Percentiles rank a stretch among this genome's conserved stretches.
Evolutionary conservation across 345 rosid genomes (phyloP).

Genomic region (Moringa oleifera): DNA sequence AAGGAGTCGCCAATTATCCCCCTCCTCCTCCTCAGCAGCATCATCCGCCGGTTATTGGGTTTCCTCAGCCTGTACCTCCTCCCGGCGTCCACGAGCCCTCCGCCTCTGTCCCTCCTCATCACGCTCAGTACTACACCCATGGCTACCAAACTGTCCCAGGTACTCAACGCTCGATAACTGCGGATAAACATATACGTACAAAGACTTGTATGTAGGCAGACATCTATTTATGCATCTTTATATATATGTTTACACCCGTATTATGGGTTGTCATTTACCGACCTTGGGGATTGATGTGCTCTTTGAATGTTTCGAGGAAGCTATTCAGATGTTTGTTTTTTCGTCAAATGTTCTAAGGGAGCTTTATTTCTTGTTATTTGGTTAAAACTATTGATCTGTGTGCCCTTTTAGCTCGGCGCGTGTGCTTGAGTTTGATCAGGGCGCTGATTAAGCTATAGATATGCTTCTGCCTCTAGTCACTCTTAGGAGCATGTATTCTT

Average conservation of each 20-base stretch:
- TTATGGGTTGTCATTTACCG: neutral
- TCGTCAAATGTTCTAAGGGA: neutral
- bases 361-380: neutral
- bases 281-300: neutral
- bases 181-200: no score
- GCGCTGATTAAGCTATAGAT: neutral
- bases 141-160: slow-evolving; percentile 82
- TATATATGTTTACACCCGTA: neutral
- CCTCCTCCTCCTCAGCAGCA: slow-evolving; percentile 38
- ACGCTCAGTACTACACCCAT: slow-evolving; percentile 38
- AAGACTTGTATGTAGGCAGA: no score
- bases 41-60: slow-evolving; percentile 53
- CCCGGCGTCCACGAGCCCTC: slow-evolving; percentile 48
- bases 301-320: neutral
- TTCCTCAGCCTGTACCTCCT: slow-evolving; percentile 83
- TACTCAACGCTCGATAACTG: no score
- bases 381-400: neutral
- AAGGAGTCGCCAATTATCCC: slow-evolving; percentile 88
- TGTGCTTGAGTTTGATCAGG: neutral
- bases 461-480: neutral
- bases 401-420: neutral
- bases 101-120: slow-evolving; percentile 27
- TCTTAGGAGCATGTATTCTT: no score
- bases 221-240: neutral
- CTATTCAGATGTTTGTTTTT: neutral